Conservation (phyloP, 371 early-diverging fungal genomes). For the Mortierella sp. region DNA sequence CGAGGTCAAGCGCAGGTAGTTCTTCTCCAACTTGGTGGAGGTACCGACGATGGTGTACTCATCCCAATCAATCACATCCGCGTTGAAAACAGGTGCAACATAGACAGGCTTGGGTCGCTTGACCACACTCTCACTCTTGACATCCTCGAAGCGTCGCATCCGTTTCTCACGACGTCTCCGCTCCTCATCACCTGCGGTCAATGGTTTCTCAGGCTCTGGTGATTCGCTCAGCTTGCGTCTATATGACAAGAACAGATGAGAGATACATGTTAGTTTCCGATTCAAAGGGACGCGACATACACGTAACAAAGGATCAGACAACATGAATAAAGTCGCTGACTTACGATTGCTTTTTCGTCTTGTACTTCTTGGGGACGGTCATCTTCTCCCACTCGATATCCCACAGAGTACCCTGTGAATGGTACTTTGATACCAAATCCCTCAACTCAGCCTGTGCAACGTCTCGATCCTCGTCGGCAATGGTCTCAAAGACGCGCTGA, state of each 20-base stretch:
- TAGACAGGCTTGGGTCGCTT: conserved; percentile 25
- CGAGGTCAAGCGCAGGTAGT: conserved; percentile 91
- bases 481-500: conserved; percentile 67
- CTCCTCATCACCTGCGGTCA: conserved; percentile 60
- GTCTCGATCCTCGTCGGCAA: conserved; percentile 64
- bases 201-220: conserved; percentile 55
- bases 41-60: conserved; percentile 92
- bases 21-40: conserved; percentile 84
- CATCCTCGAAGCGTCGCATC: conserved; percentile 34
- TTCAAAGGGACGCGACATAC: background rate
- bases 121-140: background rate
- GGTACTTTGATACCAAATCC: conserved; percentile 67
- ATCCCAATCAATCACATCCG: conserved; percentile 83
- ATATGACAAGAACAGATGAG: background rate
- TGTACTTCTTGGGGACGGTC: conserved; percentile 68
- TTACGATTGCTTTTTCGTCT: conserved; percentile 14
- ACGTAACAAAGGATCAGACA: background rate
- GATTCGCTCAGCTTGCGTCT: conserved; percentile 24
- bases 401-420: conserved; percentile 63
- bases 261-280: background rate
- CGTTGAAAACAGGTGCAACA: conserved; percentile 31
- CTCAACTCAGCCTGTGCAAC: conserved; percentile 68
- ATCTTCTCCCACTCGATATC: conserved; percentile 77
- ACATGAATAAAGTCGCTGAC: background rate
- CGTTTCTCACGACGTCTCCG: conserved; percentile 30